Evolutionary conservation across 2,329 filamentous ascomycete species (phyloP).

Genomic region (Boeremia exigua): DNA sequence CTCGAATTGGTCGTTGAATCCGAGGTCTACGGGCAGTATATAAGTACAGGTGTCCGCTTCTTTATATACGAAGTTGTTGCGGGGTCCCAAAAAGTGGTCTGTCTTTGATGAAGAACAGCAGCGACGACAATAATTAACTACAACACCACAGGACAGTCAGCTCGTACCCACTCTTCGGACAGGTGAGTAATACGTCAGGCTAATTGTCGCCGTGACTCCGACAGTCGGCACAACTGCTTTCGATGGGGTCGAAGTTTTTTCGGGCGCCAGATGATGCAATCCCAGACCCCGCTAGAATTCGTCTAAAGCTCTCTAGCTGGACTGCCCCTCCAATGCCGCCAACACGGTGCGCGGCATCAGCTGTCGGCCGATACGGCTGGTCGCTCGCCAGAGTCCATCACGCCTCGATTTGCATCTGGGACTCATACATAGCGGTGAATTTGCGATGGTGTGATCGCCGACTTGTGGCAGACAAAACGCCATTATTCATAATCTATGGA

Average conservation of each 20-base stretch:
- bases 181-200: slow-evolving; percentile 16
- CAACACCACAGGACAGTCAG: slow-evolving; percentile 25
- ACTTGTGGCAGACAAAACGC: slow-evolving; percentile 16
- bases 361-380: slow-evolving; percentile 8
- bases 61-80: not conserved
- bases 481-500: slow-evolving; percentile 21
- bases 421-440: slow-evolving; percentile 3
- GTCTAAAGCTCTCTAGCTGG: slow-evolving; percentile 13
- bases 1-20: slow-evolving; percentile 26
- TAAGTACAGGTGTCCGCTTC: slow-evolving; percentile 4
- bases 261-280: slow-evolving; percentile 44
- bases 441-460: slow-evolving; percentile 8
- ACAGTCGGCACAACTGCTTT: slow-evolving; percentile 12
- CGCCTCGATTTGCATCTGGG: not conserved
- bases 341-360: slow-evolving; percentile 8
- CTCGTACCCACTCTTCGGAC: slow-evolving; percentile 21
- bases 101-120: slow-evolving; percentile 21
- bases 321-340: slow-evolving; percentile 21
- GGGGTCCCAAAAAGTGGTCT: slow-evolving; percentile 2
- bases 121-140: slow-evolving; percentile 22
- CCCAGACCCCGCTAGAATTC: not conserved
- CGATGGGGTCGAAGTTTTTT: slow-evolving; percentile 36
- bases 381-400: slow-evolving; percentile 6
- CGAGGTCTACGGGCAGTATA: slow-evolving; percentile 14
- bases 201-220: slow-evolving; percentile 16